Percentiles rank a stretch among this genome's conserved stretches.
Conservation (phyloP, 2,329 filamentous ascomycete species). For the Talaromyces sp. region DNA sequence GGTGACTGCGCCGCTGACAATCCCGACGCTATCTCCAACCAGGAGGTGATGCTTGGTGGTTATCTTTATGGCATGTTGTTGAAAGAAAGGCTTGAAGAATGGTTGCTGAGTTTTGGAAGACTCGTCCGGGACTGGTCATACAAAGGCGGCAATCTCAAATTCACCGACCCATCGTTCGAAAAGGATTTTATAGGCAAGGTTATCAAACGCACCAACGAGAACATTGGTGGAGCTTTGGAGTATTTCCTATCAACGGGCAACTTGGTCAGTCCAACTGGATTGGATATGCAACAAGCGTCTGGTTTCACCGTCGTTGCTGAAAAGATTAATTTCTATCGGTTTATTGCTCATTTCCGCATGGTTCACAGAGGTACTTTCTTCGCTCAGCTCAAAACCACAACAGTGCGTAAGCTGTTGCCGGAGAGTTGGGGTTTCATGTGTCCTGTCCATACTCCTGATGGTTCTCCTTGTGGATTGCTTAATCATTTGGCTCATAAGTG, state of each 20-base stretch:
- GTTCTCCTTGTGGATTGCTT: conserved; percentile 84
- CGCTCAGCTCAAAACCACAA: conserved; percentile 93
- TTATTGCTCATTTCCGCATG: conserved; percentile 99
- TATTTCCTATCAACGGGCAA: conserved; percentile 98
- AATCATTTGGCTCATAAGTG: conserved; percentile 97
- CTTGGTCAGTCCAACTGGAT: conserved; percentile 78
- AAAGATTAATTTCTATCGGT: conserved; percentile 97
- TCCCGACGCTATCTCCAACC: conserved; percentile 92
- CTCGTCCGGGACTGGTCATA: conserved; percentile 52
- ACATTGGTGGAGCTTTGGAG: conserved; percentile 78
- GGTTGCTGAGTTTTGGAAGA: conserved; percentile 61
- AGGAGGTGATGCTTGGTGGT: conserved; percentile 88
- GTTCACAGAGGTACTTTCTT: conserved; percentile 99
- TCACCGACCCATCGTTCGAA: conserved; percentile 70
- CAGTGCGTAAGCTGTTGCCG: conserved; percentile 87
- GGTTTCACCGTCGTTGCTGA: conserved; percentile 96
- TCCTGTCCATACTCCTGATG: conserved; percentile 95
- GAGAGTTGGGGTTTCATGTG: conserved; percentile 98
- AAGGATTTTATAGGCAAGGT: conserved; percentile 75
- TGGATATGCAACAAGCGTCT: conserved; percentile 90
- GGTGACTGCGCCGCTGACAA: conserved; percentile 93
- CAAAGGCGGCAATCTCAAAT: conserved; percentile 51
- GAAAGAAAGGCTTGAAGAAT: conserved; percentile 91
- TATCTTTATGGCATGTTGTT: conserved; percentile 93
- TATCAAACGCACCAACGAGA: conserved; percentile 77